Evolutionary conservation across 352 stramenopile species (phyloP).

Genomic region (Pythium rhizo-oryzae): DNA sequence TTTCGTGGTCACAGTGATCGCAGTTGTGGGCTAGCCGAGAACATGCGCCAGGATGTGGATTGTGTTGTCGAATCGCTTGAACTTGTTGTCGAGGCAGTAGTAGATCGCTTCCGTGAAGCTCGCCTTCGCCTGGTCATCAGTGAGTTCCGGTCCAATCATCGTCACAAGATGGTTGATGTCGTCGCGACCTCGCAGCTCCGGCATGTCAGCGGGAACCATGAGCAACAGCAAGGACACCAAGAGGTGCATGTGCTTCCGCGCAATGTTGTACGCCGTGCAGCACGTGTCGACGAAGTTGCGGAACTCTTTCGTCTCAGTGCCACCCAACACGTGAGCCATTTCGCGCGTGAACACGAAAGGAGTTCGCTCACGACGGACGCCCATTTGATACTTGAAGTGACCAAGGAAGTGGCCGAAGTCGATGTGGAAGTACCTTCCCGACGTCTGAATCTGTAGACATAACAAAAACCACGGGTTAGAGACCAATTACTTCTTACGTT

Average conservation of each 20-base stretch:
- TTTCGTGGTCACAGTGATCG: neutral
- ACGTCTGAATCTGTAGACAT: conserved; percentile 57
- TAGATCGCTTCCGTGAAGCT: conserved; percentile 82
- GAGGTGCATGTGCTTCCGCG: conserved; percentile 88
- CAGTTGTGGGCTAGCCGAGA: conserved; percentile 32
- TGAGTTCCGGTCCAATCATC: conserved; percentile 70
- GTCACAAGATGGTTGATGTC: conserved; percentile 89
- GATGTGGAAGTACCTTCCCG: conserved; percentile 89
- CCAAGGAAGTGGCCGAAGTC: conserved; percentile 89
- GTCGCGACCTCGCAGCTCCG: conserved; percentile 73
- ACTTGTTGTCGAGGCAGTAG: conserved; percentile 82
- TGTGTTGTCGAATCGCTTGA: conserved; percentile 90
- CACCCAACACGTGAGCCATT: conserved; percentile 87
- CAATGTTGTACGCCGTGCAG: conserved; percentile 71
- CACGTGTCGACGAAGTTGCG: conserved; percentile 71
- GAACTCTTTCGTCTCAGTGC: conserved; percentile 76
- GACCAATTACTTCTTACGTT: too few relatives aligned
- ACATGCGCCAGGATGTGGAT: conserved; percentile 76
- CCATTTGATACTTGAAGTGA: conserved; percentile 90
- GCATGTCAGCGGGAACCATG: conserved; percentile 90
- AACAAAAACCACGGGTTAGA: neutral
- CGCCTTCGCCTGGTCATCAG: conserved; percentile 59
- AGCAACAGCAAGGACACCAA: conserved; percentile 81
- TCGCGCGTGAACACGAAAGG: conserved; percentile 90
- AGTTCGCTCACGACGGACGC: conserved; percentile 79